These are phyloP conservation scores for Amaranthus palmeri DNA, from an alignment of 148 eudicot genomes.

Conservation along the genomic window DNA sequence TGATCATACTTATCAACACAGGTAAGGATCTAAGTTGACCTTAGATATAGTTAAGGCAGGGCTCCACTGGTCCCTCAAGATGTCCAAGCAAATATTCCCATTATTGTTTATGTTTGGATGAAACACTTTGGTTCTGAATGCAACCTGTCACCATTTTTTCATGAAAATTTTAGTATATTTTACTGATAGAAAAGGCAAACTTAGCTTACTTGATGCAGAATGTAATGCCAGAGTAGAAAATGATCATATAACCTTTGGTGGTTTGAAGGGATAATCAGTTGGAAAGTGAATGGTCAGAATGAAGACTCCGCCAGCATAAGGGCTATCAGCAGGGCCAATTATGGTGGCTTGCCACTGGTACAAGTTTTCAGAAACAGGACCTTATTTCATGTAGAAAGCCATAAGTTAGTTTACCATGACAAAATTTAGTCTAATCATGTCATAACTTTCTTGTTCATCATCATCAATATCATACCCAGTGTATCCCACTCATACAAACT, in stretches of 20 bases:
- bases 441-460: not conserved
- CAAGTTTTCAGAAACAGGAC: conserved; percentile 52
- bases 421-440: not conserved
- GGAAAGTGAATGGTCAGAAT: conserved; percentile 52
- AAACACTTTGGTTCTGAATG: conserved; percentile 58
- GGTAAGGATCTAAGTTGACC: conserved; percentile 16
- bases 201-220: not conserved
- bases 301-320: conserved; percentile 63
- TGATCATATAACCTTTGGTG: conserved; percentile 46
- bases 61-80: conserved; percentile 68
- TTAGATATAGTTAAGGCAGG: conserved; percentile 68
- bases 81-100: conserved; percentile 64
- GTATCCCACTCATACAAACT: no score
- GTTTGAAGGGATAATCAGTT: conserved; percentile 62
- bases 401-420: not conserved
- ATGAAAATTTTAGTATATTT: not conserved
- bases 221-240: no score
- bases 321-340: conserved; percentile 55
- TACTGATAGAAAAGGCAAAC: not conserved
- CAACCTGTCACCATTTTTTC: conserved; percentile 32
- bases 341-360: conserved; percentile 69
- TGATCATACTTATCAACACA: not conserved
- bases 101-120: conserved; percentile 66
- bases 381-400: conserved; percentile 13
- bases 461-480: no score